phyloP scores from a whole-genome alignment of 1,284 basidiomycete species.

The Pseudozyma sp. region DNA sequence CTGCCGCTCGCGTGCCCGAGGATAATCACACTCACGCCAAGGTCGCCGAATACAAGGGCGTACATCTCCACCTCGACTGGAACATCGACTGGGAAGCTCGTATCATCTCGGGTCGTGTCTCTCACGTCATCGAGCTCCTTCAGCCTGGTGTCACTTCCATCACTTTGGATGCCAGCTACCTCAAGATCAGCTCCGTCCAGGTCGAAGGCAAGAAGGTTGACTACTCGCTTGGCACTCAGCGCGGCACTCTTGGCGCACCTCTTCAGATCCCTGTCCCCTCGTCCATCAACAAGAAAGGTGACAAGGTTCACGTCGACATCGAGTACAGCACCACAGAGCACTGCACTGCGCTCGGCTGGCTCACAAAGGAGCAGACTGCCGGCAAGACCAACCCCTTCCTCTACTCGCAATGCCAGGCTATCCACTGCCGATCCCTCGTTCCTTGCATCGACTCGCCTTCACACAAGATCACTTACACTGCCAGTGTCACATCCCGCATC shows the following conservation, averaged over 20 bases:
- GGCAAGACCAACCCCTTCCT: slow-evolving; percentile 81
- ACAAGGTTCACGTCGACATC: slow-evolving; percentile 55
- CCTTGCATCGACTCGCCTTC: slow-evolving; percentile 66
- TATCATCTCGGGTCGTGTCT: slow-evolving; percentile 79
- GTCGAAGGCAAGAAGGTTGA: slow-evolving; percentile 73
- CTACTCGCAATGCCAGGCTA: slow-evolving; percentile 92
- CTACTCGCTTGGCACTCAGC: slow-evolving; percentile 73
- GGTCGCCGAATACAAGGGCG: slow-evolving; percentile 56
- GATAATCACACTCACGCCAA: slow-evolving; percentile 64
- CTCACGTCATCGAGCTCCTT: slow-evolving; percentile 76
- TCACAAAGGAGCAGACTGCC: slow-evolving; percentile 90
- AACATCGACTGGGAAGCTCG: slow-evolving; percentile 79
- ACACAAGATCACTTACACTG: slow-evolving; percentile 67
- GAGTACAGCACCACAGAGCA: slow-evolving; percentile 77
- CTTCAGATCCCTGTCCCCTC: slow-evolving; percentile 69
- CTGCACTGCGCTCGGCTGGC: slow-evolving; percentile 92
- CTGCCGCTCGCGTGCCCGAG: slow-evolving; percentile 37
- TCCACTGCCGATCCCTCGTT: slow-evolving; percentile 54
- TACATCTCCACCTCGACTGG: slow-evolving; percentile 78
- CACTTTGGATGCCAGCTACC: slow-evolving; percentile 82
- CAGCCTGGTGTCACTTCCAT: slow-evolving; percentile 77
- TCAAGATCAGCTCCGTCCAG: slow-evolving; percentile 76
- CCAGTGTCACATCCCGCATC: slow-evolving; percentile 54
- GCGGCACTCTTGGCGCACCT: slow-evolving; percentile 70
- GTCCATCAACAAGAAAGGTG: slow-evolving; percentile 46